These are phyloP conservation scores for Avena insularis DNA, from an alignment of 176 grass and related monocot species.

Conservation along the genomic window DNA sequence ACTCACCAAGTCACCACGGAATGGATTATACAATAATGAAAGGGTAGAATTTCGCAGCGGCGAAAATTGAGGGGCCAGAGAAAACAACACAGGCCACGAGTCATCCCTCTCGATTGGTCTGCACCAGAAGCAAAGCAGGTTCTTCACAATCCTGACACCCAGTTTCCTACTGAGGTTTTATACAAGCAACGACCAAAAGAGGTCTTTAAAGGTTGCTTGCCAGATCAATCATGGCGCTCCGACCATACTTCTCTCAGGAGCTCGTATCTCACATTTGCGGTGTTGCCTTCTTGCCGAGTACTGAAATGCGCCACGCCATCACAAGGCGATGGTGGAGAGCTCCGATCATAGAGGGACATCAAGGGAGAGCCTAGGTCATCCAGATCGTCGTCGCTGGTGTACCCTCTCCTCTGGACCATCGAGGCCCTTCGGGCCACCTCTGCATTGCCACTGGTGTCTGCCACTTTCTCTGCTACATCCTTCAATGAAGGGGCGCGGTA, in stretches of 20 bases:
- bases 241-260: constrained; percentile 75
- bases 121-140: not conserved
- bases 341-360: constrained; percentile 61
- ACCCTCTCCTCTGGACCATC: constrained; percentile 66
- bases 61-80: not conserved
- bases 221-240: constrained; percentile 25
- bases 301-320: not conserved
- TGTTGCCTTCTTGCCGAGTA: constrained; percentile 15
- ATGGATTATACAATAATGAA: constrained; percentile 33
- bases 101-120: not conserved
- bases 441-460: constrained; percentile 1
- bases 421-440: constrained; percentile 48
- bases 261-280: constrained; percentile 61
- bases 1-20: not conserved
- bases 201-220: not conserved
- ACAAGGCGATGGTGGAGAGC: constrained; percentile 53
- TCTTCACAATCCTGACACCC: not conserved
- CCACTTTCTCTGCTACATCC: constrained; percentile 56
- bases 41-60: not conserved
- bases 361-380: constrained; percentile 68
- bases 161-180: not conserved
- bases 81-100: not conserved
- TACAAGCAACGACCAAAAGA: not conserved
- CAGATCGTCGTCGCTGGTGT: constrained; percentile 86
- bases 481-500: constrained; percentile 52